Conservation (phyloP, 2,329 filamentous ascomycete species). For the Pyrenochaeta sp. region DNA sequence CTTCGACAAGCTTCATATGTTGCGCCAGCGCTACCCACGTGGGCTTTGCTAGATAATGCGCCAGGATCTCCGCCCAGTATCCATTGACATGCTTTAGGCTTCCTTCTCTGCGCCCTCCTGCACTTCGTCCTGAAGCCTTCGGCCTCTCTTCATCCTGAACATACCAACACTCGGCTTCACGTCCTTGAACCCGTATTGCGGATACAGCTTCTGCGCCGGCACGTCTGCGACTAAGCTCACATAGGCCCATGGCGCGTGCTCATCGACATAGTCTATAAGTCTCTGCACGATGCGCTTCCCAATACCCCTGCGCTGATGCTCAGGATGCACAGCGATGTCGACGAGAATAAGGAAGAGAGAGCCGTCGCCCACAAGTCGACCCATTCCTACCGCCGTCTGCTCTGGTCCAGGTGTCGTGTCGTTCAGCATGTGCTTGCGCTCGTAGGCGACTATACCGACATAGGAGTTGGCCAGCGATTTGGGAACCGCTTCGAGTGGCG, state of each 20-base stretch:
- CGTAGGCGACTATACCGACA: constrained; percentile 35
- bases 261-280: constrained; percentile 54
- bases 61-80: background rate
- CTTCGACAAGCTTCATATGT: background rate
- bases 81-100: constrained; percentile 4
- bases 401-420: constrained; percentile 23
- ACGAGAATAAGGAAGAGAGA: constrained; percentile 62
- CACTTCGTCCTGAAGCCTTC: constrained; percentile 21
- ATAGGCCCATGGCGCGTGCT: constrained; percentile 54
- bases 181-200: constrained; percentile 58
- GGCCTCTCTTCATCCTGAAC: constrained; percentile 34
- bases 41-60: background rate
- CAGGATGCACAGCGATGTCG: constrained; percentile 61
- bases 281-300: constrained; percentile 57
- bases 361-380: constrained; percentile 61
- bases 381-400: constrained; percentile 57
- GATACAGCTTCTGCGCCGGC: constrained; percentile 56
- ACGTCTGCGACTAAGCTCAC: constrained; percentile 59
- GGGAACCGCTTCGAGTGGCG: constrained; percentile 36
- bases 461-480: constrained; percentile 38
- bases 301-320: constrained; percentile 59
- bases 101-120: constrained; percentile 2
- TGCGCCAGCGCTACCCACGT: background rate
- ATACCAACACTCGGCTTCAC: constrained; percentile 42
- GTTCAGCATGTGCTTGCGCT: constrained; percentile 33